Evolutionary conservation across 768 basidiomycete species (phyloP).

Genomic region (Solioccasus polychromus): DNA sequence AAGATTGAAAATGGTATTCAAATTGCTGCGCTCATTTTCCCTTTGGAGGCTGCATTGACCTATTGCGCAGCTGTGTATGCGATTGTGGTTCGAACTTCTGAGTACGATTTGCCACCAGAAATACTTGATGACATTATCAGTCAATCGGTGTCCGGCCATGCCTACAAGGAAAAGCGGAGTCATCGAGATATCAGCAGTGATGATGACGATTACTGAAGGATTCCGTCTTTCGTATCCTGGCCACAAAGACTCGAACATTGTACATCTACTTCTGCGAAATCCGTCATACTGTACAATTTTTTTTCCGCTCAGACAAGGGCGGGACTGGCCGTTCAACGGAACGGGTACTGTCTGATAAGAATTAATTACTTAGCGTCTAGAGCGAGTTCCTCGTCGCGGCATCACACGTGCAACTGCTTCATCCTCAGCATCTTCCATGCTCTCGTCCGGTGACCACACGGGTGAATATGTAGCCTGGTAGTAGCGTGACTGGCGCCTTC

Average conservation of each 20-base stretch:
- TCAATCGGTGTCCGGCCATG: conserved; percentile 40
- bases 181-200: conserved; percentile 20
- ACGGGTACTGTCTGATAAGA: not conserved
- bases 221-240: too few relatives aligned
- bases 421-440: conserved; percentile 4
- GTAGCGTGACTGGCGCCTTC: conserved; percentile 14
- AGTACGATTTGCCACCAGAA: conserved; percentile 67
- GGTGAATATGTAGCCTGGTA: conserved; percentile 8
- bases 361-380: conserved; percentile 9
- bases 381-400: conserved; percentile 17
- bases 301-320: too few relatives aligned
- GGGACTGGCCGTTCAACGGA: too few relatives aligned
- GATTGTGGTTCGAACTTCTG: conserved; percentile 66
- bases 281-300: too few relatives aligned
- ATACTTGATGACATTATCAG: conserved; percentile 68
- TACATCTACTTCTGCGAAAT: too few relatives aligned
- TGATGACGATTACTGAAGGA: conserved; percentile 24
- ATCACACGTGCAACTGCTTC: not conserved
- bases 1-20: conserved; percentile 93
- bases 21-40: not conserved
- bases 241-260: too few relatives aligned
- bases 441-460: conserved; percentile 2
- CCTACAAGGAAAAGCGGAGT: conserved; percentile 17
- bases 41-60: not conserved
- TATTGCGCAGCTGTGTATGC: conserved; percentile 61